Conservation (phyloP, 306 rosid species). For the Hippophae gyantsensis region DNA sequence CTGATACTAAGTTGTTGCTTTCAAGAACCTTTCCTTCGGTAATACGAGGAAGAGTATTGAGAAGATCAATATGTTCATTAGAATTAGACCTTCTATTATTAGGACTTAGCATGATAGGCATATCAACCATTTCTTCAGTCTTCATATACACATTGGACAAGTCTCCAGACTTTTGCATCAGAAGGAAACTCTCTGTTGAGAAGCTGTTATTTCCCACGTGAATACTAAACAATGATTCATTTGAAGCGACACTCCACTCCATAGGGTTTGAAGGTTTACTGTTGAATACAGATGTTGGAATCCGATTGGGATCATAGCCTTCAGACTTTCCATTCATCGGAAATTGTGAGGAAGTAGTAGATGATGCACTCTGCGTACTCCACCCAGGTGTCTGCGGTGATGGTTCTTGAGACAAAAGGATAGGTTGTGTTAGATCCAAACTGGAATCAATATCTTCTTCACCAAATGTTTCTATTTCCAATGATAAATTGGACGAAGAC, state of each 20-base stretch:
- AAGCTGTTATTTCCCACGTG: constrained; percentile 53
- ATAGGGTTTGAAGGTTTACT: constrained; percentile 27
- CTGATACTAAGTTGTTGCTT: constrained; percentile 4
- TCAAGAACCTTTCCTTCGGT: constrained; percentile 3
- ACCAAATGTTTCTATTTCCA: constrained; percentile 6
- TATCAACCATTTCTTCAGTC: no score
- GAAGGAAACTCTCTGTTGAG: background rate
- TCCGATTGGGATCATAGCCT: constrained; percentile 50
- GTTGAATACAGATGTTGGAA: constrained; percentile 41
- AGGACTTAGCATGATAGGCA: no score
- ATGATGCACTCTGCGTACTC: constrained; percentile 31
- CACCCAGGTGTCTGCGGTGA: constrained; percentile 20
- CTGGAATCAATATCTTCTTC: constrained; percentile 11
- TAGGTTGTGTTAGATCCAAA: constrained; percentile 9
- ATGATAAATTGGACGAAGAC: constrained; percentile 23
- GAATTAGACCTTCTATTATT: background rate
- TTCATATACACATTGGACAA: constrained; percentile 7
- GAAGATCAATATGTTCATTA: background rate
- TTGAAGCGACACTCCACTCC: constrained; percentile 65
- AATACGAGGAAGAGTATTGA: constrained; percentile 9
- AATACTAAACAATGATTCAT: constrained; percentile 64
- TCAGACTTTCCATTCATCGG: constrained; percentile 8
- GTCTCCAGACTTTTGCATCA: constrained; percentile 30
- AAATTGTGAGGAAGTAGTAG: constrained; percentile 6
- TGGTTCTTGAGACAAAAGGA: background rate